Percentiles rank a stretch among this genome's conserved stretches.
These are phyloP conservation scores for Phlebiopsis flavidoalba DNA, from an alignment of 768 basidiomycete species.

Conservation along the genomic window DNA sequence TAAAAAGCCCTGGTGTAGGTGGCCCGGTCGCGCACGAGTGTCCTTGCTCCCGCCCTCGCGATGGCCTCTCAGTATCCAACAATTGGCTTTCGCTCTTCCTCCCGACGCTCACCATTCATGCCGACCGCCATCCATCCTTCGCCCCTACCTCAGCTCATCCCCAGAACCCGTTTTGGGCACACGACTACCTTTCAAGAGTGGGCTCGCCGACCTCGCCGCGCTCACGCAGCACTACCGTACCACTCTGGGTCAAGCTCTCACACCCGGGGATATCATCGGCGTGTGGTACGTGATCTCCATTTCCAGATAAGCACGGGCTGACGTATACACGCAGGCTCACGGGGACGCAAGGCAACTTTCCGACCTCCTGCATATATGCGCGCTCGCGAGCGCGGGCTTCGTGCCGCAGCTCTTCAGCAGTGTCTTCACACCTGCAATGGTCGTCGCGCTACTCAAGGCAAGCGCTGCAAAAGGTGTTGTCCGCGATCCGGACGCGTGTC, in stretches of 20 bases:
- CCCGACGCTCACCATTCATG: background rate
- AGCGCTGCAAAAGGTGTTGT: constrained; percentile 12
- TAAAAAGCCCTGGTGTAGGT: too few relatives aligned
- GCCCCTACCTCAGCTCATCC: constrained; percentile 1
- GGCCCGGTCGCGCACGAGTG: too few relatives aligned
- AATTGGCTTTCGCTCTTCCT: constrained; percentile 9
- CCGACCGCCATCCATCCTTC: background rate
- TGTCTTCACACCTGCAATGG: constrained; percentile 6
- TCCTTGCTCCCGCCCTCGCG: too few relatives aligned
- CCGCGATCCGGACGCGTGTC: constrained; percentile 3
- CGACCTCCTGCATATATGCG: constrained; percentile 14
- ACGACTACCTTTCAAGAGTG: constrained; percentile 6
- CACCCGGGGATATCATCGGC: background rate
- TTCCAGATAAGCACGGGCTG: background rate
- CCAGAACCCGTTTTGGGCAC: background rate
- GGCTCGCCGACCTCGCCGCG: background rate
- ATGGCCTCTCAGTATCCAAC: background rate
- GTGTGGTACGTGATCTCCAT: background rate
- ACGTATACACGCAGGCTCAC: constrained; percentile 10
- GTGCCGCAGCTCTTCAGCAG: constrained; percentile 18
- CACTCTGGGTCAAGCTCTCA: too few relatives aligned
- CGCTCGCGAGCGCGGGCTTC: constrained; percentile 11
- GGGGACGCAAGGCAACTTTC: constrained; percentile 7
- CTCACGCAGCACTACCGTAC: background rate
- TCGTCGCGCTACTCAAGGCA: constrained; percentile 8